These are phyloP conservation scores for Circinella umbellata DNA, from an alignment of 371 early-diverging fungal species.

Conservation along the genomic window DNA sequence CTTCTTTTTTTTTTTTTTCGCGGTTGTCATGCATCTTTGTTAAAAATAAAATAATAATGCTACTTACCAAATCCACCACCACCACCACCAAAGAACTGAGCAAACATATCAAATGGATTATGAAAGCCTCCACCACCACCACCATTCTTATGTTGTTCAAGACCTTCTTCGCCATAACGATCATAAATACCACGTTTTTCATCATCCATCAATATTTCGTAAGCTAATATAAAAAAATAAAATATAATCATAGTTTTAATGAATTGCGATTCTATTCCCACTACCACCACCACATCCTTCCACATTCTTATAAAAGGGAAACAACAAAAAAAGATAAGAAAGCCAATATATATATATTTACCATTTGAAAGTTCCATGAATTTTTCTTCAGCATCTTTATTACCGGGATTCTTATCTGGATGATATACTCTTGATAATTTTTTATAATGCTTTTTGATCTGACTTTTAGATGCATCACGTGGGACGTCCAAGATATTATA, in stretches of 20 bases:
- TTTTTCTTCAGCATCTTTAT: conserved; percentile 80
- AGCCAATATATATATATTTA: not conserved
- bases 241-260: no score
- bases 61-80: conserved; percentile 27
- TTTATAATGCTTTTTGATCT: conserved; percentile 94
- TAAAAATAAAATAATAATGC: not conserved
- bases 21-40: conserved; percentile 1
- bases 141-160: conserved; percentile 71
- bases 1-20: not conserved
- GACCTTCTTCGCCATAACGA: conserved; percentile 92
- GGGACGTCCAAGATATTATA: conserved; percentile 83
- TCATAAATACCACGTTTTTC: conserved; percentile 94
- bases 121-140: conserved; percentile 72
- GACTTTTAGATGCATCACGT: conserved; percentile 76
- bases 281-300: no score
- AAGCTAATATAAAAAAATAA: conserved; percentile 60
- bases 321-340: no score
- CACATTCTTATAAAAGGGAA: no score
- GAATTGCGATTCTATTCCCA: no score
- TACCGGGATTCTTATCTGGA: conserved; percentile 92
- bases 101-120: conserved; percentile 94
- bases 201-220: conserved; percentile 89
- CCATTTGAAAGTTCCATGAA: conserved; percentile 84
- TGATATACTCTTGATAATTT: conserved; percentile 87
- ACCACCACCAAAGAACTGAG: conserved; percentile 86